phyloP scores from a whole-genome alignment of 441 rosid genomes.

The Melastoma candidum region DNA sequence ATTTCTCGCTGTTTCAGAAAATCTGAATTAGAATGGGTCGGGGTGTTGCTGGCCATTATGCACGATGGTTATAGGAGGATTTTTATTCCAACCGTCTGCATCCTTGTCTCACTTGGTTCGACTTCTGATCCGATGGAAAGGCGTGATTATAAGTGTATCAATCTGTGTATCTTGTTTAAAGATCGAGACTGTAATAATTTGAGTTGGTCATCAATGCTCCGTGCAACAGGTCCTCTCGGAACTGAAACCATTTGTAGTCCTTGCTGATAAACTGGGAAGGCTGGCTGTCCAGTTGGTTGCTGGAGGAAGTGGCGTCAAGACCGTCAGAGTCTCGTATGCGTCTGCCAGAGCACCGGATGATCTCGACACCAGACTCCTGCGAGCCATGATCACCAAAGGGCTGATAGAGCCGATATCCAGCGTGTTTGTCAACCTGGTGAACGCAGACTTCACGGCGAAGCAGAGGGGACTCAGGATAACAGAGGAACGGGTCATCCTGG shows the following conservation, averaged over 20 bases:
- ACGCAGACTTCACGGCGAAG: constrained; percentile 20
- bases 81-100: too few relatives aligned
- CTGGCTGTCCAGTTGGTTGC: constrained; percentile 17
- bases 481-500: constrained; percentile 19
- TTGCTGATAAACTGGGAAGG: constrained; percentile 20
- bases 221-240: constrained; percentile 14
- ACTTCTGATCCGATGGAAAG: too few relatives aligned
- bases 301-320: constrained; percentile 18
- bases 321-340: constrained; percentile 16
- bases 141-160: too few relatives aligned
- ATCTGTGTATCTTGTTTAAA: too few relatives aligned
- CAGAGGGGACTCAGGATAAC: constrained; percentile 18
- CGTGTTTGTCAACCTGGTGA: constrained; percentile 17
- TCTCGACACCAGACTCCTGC: constrained; percentile 20
- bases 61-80: too few relatives aligned
- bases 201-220: not conserved
- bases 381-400: constrained; percentile 19
- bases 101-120: too few relatives aligned
- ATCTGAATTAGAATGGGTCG: too few relatives aligned
- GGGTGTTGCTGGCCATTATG: too few relatives aligned
- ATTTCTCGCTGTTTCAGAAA: too few relatives aligned
- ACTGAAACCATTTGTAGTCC: constrained; percentile 17
- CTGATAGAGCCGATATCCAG: constrained; percentile 17
- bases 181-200: too few relatives aligned
- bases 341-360: constrained; percentile 22